These are phyloP conservation scores for Sanghuangporus baumii DNA, from an alignment of 1,284 basidiomycete genomes.

Conservation along the genomic window DNA sequence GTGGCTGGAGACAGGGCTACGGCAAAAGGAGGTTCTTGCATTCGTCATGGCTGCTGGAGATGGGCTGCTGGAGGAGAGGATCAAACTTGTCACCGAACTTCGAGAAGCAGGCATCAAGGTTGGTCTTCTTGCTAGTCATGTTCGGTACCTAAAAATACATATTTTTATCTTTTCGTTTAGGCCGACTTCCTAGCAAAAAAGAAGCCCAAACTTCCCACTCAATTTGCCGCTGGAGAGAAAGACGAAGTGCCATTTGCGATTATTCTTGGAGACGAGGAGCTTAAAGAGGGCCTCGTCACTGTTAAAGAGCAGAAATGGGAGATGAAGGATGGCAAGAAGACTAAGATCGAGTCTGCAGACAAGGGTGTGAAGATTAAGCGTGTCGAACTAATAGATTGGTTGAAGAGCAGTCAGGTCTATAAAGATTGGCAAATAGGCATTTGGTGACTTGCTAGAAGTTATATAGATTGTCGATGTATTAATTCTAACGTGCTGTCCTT, in stretches of 20 bases:
- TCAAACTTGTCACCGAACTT: slow-evolving; percentile 77
- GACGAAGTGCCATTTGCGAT: slow-evolving; percentile 91
- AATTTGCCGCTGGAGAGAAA: slow-evolving; percentile 89
- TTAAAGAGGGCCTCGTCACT: slow-evolving; percentile 76
- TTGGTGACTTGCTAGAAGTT: slow-evolving; percentile 3
- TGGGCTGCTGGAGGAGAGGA: slow-evolving; percentile 83
- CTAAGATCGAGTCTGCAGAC: slow-evolving; percentile 60
- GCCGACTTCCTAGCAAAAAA: slow-evolving; percentile 92
- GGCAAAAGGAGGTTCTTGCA: slow-evolving; percentile 91
- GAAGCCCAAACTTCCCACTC: slow-evolving; percentile 82
- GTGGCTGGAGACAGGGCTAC: slow-evolving; percentile 69
- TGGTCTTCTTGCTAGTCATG: slow-evolving; percentile 19
- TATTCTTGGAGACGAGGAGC: slow-evolving; percentile 85
- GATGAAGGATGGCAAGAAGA: slow-evolving; percentile 67
- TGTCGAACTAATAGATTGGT: slow-evolving; percentile 64
- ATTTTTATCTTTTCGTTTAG: slow-evolving; percentile 32
- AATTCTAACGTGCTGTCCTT: neutral
- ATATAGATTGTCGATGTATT: neutral
- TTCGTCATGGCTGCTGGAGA: slow-evolving; percentile 94
- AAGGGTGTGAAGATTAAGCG: slow-evolving; percentile 53
- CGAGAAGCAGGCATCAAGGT: slow-evolving; percentile 90
- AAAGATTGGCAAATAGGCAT: slow-evolving; percentile 14
- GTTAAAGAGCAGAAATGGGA: slow-evolving; percentile 93
- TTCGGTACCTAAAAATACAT: neutral
- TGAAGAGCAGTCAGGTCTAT: slow-evolving; percentile 28